Conservation (phyloP, 2,329 filamentous ascomycete species). For the Rutstroemia sp. region DNA sequence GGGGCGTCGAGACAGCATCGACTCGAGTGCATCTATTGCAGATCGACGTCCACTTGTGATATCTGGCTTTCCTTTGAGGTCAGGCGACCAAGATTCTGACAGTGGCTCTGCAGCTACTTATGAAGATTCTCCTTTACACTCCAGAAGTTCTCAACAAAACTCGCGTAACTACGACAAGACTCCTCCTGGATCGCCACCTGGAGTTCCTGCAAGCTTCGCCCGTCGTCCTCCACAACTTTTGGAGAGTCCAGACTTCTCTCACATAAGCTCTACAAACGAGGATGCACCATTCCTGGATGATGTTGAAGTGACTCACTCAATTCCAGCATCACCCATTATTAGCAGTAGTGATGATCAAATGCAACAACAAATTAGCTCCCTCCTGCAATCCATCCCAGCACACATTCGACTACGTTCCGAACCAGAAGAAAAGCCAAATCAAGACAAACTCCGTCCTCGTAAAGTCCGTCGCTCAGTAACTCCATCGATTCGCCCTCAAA, state of each 20-base stretch:
- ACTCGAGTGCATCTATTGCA: slow-evolving; percentile 19
- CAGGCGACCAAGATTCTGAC: slow-evolving; percentile 11
- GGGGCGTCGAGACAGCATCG: slow-evolving; percentile 12
- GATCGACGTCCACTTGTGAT: slow-evolving; percentile 8
- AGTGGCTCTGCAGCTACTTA: background rate
- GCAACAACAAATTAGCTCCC: slow-evolving; percentile 71
- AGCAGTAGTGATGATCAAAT: slow-evolving; percentile 54
- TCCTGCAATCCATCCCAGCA: slow-evolving; percentile 69
- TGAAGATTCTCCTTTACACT: slow-evolving; percentile 20
- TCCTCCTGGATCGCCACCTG: slow-evolving; percentile 20
- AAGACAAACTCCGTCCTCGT: slow-evolving; percentile 25
- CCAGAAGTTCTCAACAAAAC: slow-evolving; percentile 15
- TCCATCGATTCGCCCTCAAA: slow-evolving; percentile 20
- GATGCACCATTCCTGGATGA: slow-evolving; percentile 22
- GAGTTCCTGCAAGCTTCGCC: slow-evolving; percentile 5
- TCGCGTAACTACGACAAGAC: slow-evolving; percentile 17
- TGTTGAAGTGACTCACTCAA: slow-evolving; percentile 18
- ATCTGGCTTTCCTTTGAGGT: slow-evolving; percentile 8
- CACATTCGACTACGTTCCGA: slow-evolving; percentile 66
- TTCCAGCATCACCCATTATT: slow-evolving; percentile 18
- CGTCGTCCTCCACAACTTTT: slow-evolving; percentile 14
- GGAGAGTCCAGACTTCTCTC: slow-evolving; percentile 15
- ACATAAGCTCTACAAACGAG: slow-evolving; percentile 11
- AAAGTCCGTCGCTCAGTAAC: slow-evolving; percentile 29
- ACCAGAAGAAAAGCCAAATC: slow-evolving; percentile 30